Percentiles rank a stretch among this genome's conserved stretches.
phyloP scores from a whole-genome alignment of 1,284 basidiomycete species.

The Ustilago trichophora region DNA sequence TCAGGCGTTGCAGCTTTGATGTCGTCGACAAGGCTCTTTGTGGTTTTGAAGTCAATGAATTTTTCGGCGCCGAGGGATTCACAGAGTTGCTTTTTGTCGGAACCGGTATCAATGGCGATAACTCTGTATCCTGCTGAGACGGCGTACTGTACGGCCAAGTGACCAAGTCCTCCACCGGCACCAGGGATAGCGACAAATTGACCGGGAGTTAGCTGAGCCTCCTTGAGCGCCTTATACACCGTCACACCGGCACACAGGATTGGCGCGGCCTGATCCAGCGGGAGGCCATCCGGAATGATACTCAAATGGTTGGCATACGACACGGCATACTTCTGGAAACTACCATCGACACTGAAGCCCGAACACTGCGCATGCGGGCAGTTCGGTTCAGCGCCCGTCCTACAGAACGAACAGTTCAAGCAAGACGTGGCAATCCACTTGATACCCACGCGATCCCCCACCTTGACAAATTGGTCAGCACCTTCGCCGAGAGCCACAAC shows the following conservation, averaged over 20 bases:
- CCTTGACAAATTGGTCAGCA: slow-evolving; percentile 71
- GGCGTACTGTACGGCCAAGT: slow-evolving; percentile 59
- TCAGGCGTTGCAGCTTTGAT: slow-evolving; percentile 74
- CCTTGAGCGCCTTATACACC: slow-evolving; percentile 84
- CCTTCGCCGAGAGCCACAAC: slow-evolving; percentile 80
- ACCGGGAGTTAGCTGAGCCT: slow-evolving; percentile 74
- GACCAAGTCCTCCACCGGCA: slow-evolving; percentile 74
- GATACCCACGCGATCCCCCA: slow-evolving; percentile 85
- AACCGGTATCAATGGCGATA: slow-evolving; percentile 81
- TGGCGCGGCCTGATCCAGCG: slow-evolving; percentile 78
- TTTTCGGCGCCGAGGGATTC: slow-evolving; percentile 77
- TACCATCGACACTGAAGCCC: slow-evolving; percentile 78
- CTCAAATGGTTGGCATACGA: slow-evolving; percentile 78
- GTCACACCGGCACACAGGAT: slow-evolving; percentile 81
- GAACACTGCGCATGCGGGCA: slow-evolving; percentile 39
- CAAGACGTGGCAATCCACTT: slow-evolving; percentile 74
- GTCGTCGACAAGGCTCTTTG: slow-evolving; percentile 72
- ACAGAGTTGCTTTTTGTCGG: slow-evolving; percentile 78
- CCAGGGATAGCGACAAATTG: slow-evolving; percentile 84
- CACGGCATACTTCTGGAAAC: slow-evolving; percentile 77
- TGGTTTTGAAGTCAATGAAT: slow-evolving; percentile 80
- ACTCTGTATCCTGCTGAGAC: slow-evolving; percentile 72
- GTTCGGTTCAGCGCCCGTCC: slow-evolving; percentile 76
- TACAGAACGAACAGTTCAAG: slow-evolving; percentile 77
- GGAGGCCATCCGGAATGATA: slow-evolving; percentile 67